Conservation (phyloP, 805 yeast genomes). For the Helenozyma baotianmanensis region DNA sequence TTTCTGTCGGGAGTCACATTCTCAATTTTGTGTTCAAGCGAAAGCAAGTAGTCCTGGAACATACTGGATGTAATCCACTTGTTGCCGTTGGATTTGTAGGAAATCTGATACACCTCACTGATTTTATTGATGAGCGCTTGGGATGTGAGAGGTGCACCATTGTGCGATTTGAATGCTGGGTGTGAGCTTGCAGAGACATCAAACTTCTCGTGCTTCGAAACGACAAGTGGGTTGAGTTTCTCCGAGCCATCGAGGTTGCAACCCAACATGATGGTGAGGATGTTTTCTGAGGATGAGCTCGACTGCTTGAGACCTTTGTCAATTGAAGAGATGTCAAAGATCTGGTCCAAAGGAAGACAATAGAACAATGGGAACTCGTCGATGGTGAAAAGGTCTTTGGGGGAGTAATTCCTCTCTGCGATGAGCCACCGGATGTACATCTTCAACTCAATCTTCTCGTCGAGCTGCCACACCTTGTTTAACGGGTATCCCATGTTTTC, state of each 20-base stretch:
- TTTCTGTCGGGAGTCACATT: conserved; percentile 39
- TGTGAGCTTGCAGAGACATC: conserved; percentile 29
- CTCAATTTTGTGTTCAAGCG: conserved; percentile 56
- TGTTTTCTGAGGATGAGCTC: conserved; percentile 35
- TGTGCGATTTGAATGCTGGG: conserved; percentile 15
- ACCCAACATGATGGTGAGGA: conserved; percentile 55
- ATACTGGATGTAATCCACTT: conserved; percentile 61
- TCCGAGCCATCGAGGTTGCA: conserved; percentile 61
- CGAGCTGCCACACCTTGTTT: conserved; percentile 56
- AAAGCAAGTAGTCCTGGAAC: conserved; percentile 58
- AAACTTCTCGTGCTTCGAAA: conserved; percentile 52
- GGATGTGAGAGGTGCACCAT: conserved; percentile 8
- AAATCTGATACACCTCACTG: conserved; percentile 46
- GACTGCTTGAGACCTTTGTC: conserved; percentile 40
- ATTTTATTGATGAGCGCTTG: conserved; percentile 34
- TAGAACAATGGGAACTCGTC: conserved; percentile 60
- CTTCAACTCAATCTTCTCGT: conserved; percentile 50
- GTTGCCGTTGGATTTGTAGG: conserved; percentile 55
- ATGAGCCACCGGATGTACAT: conserved; percentile 33
- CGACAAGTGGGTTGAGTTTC: conserved; percentile 54
- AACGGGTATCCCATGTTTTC: conserved; percentile 25
- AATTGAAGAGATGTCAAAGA: conserved; percentile 42
- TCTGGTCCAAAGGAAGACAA: conserved; percentile 56
- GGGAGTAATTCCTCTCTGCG: conserved; percentile 32
- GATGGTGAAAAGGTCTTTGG: conserved; percentile 52